Percentiles rank a stretch among this genome's conserved stretches.
These are phyloP conservation scores for Russula ochroleuca DNA, from an alignment of 768 basidiomycete species.

Conservation along the genomic window DNA sequence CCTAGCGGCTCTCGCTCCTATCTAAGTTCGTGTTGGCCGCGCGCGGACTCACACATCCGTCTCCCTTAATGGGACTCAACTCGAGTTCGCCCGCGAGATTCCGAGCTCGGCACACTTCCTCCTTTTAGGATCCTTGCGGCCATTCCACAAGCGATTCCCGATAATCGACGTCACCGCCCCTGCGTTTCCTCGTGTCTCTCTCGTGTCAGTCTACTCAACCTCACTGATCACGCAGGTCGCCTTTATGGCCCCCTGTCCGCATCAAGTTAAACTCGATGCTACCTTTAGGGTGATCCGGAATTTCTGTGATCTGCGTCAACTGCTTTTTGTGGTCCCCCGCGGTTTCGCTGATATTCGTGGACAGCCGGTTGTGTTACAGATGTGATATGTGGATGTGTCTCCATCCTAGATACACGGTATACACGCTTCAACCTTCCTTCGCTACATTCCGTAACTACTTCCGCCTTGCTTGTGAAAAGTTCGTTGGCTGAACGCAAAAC, in stretches of 20 bases:
- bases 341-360: conserved; percentile 21
- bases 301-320: conserved; percentile 21
- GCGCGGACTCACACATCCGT: conserved; percentile 21
- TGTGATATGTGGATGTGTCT: conserved; percentile 12
- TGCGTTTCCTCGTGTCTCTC: conserved; percentile 20
- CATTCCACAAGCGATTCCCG: conserved; percentile 22
- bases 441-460: conserved; percentile 19
- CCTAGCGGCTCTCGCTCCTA: conserved; percentile 19
- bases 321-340: conserved; percentile 17
- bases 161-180: conserved; percentile 27
- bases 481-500: conserved; percentile 13
- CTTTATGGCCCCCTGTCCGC: conserved; percentile 21
- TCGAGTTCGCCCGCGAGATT: conserved; percentile 17
- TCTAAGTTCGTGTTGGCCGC: conserved; percentile 23
- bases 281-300: conserved; percentile 21
- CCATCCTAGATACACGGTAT: conserved; percentile 3
- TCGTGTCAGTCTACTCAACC: conserved; percentile 8
- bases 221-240: conserved; percentile 18
- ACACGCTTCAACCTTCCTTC: conserved; percentile 2
- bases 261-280: conserved; percentile 26
- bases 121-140: conserved; percentile 14
- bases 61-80: conserved; percentile 21
- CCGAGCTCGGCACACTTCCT: conserved; percentile 19
- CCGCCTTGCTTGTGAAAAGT: conserved; percentile 1
- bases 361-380: conserved; percentile 15